A percentile compares a stretch with the other conserved stretches of the same genome.
phyloP scores from a whole-genome alignment of 495 filamentous ascomycete species.

The Cudoniella acicularis region DNA sequence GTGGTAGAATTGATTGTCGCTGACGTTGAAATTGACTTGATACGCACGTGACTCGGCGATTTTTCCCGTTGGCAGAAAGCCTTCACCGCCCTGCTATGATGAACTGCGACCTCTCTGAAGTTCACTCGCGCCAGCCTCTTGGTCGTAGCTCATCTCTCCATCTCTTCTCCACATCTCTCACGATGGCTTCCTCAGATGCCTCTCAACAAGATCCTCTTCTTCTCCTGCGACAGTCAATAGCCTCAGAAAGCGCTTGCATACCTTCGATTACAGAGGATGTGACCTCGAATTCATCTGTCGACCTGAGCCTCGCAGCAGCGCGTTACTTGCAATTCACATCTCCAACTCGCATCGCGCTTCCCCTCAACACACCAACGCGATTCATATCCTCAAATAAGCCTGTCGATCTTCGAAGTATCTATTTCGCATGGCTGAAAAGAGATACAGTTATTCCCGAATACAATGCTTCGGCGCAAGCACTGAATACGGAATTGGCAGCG shows the following conservation, averaged over 20 bases:
- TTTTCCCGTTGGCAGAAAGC: neutral
- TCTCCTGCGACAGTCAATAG: conserved; percentile 75
- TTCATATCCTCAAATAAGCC: conserved; percentile 70
- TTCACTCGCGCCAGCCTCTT: no score
- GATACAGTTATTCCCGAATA: conserved; percentile 85
- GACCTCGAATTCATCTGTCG: conserved; percentile 30
- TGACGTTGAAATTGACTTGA: no score
- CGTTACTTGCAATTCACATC: conserved; percentile 74
- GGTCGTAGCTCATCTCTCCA: no score
- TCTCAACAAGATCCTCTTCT: conserved; percentile 66
- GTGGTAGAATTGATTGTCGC: no score
- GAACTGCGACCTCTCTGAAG: no score
- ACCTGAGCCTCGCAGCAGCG: conserved; percentile 64
- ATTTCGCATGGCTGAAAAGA: conserved; percentile 90
- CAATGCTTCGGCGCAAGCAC: conserved; percentile 71
- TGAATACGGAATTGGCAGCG: conserved; percentile 73
- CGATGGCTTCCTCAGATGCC: conserved; percentile 31
- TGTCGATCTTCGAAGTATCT: conserved; percentile 89
- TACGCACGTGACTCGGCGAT: conserved; percentile 1
- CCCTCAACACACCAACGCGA: conserved; percentile 74
- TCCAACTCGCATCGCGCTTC: conserved; percentile 60
- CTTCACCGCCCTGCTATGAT: no score
- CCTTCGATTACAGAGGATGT: conserved; percentile 50
- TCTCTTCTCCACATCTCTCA: no score
- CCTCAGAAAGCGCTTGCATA: conserved; percentile 57